Conservation (phyloP, 2,329 filamentous ascomycete genomes). For the Catunica adiposa region DNA sequence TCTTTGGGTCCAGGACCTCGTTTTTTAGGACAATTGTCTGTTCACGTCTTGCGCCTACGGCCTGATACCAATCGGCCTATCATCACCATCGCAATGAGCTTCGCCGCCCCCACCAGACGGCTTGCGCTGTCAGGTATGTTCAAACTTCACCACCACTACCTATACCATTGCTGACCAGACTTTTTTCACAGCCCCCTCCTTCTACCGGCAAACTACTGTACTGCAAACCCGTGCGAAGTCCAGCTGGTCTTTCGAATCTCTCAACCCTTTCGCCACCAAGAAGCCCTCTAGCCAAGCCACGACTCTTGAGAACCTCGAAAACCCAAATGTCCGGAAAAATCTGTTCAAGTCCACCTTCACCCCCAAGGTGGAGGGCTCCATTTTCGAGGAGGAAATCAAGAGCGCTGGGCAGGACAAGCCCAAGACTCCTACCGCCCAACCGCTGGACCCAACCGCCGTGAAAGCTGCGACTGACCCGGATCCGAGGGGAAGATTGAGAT, state of each 20-base stretch:
- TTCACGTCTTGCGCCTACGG: background rate
- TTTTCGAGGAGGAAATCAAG: slow-evolving; percentile 45
- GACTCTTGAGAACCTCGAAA: slow-evolving; percentile 24
- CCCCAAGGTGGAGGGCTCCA: slow-evolving; percentile 35
- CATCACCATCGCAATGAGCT: slow-evolving; percentile 15
- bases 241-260: slow-evolving; percentile 27
- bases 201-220: slow-evolving; percentile 7
- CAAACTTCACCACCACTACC: background rate
- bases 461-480: slow-evolving; percentile 48
- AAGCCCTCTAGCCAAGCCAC: slow-evolving; percentile 16
- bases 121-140: slow-evolving; percentile 15
- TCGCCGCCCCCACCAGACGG: slow-evolving; percentile 16
- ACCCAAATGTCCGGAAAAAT: slow-evolving; percentile 26
- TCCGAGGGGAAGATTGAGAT: slow-evolving; percentile 52
- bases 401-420: slow-evolving; percentile 23
- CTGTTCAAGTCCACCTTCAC: slow-evolving; percentile 26
- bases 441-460: slow-evolving; percentile 14
- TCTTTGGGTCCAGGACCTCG: background rate
- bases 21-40: background rate
- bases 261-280: slow-evolving; percentile 18
- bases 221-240: slow-evolving; percentile 24
- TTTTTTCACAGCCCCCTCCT: slow-evolving; percentile 15
- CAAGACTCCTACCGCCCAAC: slow-evolving; percentile 16
- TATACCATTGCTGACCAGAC: background rate
- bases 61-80: background rate